Conservation (phyloP, 1,284 basidiomycete genomes). For the Boletus holoroseus region DNA sequence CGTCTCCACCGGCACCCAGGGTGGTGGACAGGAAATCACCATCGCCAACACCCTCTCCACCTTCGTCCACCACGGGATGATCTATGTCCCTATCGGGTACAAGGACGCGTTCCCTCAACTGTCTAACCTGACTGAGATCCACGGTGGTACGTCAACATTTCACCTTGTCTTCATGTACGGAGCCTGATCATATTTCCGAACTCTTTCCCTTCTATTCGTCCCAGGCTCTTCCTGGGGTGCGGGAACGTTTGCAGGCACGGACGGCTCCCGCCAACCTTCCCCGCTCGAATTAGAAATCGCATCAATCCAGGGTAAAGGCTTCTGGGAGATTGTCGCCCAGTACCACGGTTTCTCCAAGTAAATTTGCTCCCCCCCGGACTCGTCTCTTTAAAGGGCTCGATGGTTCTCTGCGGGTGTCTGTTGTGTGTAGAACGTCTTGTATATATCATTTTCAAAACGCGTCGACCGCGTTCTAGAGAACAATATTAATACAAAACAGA, state of each 20-base stretch:
- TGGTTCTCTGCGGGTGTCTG: not conserved
- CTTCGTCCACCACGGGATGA: constrained; percentile 75
- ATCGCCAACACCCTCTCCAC: constrained; percentile 63
- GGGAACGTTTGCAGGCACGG: constrained; percentile 59
- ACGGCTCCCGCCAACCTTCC: constrained; percentile 61
- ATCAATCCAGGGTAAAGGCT: constrained; percentile 57
- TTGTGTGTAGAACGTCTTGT: not conserved
- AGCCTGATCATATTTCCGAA: not conserved
- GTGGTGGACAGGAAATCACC: constrained; percentile 75
- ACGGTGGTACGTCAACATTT: constrained; percentile 52
- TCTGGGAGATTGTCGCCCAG: constrained; percentile 48
- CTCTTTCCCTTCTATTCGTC: not conserved
- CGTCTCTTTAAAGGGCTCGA: not conserved
- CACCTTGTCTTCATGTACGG: not conserved
- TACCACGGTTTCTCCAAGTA: constrained; percentile 23
- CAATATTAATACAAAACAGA: not conserved
- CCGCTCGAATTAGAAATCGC: constrained; percentile 64
- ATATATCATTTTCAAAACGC: not conserved
- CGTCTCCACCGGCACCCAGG: constrained; percentile 59
- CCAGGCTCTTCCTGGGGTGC: constrained; percentile 70
- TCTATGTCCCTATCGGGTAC: constrained; percentile 80
- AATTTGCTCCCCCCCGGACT: not conserved
- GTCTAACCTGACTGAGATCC: constrained; percentile 56
- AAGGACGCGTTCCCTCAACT: constrained; percentile 52
- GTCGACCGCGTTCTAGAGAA: not conserved